Conservation (phyloP, 192 early-diverging fungal genomes). For the Phycomyces blakesleeanus region DNA sequence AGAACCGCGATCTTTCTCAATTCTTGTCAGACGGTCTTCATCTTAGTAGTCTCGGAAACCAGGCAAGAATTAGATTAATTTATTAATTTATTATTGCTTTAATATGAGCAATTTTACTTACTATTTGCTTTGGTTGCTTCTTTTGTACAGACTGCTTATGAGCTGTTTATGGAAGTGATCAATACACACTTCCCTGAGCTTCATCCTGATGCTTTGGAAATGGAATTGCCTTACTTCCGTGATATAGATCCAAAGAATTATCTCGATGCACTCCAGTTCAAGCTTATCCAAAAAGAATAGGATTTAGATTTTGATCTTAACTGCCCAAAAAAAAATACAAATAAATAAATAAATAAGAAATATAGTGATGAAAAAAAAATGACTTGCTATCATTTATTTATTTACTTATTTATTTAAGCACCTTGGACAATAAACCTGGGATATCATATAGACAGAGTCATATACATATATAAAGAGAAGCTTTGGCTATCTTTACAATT, state of each 20-base stretch:
- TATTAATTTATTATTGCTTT: too few species aligned
- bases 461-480: too few species aligned
- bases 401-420: too few species aligned
- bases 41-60: conserved; percentile 49
- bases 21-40: conserved; percentile 58
- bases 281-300: neutral
- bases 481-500: neutral
- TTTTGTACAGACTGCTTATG: conserved; percentile 32
- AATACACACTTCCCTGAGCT: conserved; percentile 41
- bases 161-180: conserved; percentile 42
- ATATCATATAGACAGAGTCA: too few species aligned
- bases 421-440: too few species aligned
- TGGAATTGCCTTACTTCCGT: conserved; percentile 38
- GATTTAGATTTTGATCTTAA: neutral
- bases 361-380: too few species aligned
- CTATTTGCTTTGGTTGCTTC: too few species aligned
- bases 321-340: neutral
- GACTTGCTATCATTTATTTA: too few species aligned
- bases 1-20: conserved; percentile 20
- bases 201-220: conserved; percentile 45
- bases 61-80: too few species aligned
- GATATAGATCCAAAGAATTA: conserved; percentile 22
- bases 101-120: too few species aligned
- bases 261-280: conserved; percentile 23
- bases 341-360: neutral